phyloP scores from a whole-genome alignment of 2,329 filamentous ascomycete genomes.

The Hymenoscyphus fructigenus region DNA sequence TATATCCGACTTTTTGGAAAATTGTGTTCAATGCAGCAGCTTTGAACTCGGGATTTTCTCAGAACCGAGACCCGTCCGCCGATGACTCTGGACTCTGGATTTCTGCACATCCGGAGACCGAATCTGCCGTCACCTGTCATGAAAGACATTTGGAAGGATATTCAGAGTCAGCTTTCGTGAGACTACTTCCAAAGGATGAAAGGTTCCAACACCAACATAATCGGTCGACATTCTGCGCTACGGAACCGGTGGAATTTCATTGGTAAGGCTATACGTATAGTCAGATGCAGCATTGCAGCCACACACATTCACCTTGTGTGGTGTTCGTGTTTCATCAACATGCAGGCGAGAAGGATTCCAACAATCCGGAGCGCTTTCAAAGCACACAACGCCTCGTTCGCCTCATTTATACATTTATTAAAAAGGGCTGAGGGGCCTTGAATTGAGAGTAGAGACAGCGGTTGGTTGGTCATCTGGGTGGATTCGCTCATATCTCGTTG shows the following conservation, averaged over 20 bases:
- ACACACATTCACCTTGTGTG: too few relatives aligned
- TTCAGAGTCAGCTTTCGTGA: not conserved
- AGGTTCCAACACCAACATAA: not conserved
- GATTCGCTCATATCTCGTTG: too few relatives aligned
- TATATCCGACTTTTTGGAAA: not conserved
- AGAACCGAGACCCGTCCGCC: constrained; percentile 6
- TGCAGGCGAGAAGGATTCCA: constrained; percentile 15
- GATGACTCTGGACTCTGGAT: not conserved
- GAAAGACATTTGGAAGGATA: not conserved
- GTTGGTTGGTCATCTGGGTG: too few relatives aligned
- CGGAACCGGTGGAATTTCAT: not conserved
- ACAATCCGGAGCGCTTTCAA: not conserved
- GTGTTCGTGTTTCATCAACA: constrained; percentile 9
- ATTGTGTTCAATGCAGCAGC: not conserved
- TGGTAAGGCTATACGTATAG: not conserved
- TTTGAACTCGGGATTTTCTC: not conserved
- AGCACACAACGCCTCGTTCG: not conserved
- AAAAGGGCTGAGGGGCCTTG: too few relatives aligned
- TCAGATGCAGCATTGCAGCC: too few relatives aligned
- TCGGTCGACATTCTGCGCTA: not conserved
- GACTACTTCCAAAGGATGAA: not conserved
- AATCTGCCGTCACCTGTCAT: not conserved
- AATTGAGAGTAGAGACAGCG: too few relatives aligned
- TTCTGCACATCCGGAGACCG: not conserved
- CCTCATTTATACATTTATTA: not conserved